Evolutionary conservation across 768 basidiomycete genomes (phyloP).

Genomic region (Trametes sanguinea): DNA sequence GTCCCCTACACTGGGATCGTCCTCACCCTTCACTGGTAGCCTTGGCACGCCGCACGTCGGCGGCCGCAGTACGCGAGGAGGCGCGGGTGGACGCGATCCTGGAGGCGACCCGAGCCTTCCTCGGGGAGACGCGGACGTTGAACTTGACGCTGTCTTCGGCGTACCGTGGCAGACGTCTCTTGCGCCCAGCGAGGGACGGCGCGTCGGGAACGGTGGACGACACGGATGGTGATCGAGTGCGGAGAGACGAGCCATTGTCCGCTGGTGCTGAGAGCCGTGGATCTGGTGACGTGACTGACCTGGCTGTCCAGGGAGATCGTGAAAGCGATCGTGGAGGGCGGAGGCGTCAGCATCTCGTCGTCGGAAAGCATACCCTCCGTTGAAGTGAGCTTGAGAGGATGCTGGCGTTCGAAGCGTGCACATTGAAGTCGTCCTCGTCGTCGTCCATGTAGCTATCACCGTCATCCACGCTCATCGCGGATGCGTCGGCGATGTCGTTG

Average conservation of each 20-base stretch:
- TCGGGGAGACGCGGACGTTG: slow-evolving; percentile 10
- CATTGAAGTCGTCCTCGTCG: slow-evolving; percentile 63
- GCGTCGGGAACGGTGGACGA: slow-evolving; percentile 25
- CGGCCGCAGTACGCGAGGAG: slow-evolving; percentile 2
- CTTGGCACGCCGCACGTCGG: background rate
- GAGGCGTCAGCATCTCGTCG: slow-evolving; percentile 19
- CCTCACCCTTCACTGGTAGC: background rate
- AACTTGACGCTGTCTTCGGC: slow-evolving; percentile 16
- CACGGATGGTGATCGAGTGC: slow-evolving; percentile 31
- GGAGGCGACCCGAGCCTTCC: slow-evolving; percentile 8
- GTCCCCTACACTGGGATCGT: background rate
- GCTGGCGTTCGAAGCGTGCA: slow-evolving; percentile 69
- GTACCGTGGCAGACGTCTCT: slow-evolving; percentile 28
- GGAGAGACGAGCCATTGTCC: slow-evolving; percentile 33
- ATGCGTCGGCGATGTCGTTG: background rate
- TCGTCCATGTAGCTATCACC: slow-evolving; percentile 30
- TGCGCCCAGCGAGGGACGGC: slow-evolving; percentile 28
- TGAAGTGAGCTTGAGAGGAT: background rate
- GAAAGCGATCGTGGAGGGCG: slow-evolving; percentile 29
- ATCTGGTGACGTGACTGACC: slow-evolving; percentile 23
- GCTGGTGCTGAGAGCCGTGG: slow-evolving; percentile 34
- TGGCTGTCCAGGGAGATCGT: slow-evolving; percentile 27
- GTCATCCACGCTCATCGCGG: slow-evolving; percentile 24
- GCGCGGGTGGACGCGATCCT: background rate
- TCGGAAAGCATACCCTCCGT: slow-evolving; percentile 10